phyloP scores from a whole-genome alignment of 2,329 filamentous ascomycete genomes.

The Penicillium nordicum region DNA sequence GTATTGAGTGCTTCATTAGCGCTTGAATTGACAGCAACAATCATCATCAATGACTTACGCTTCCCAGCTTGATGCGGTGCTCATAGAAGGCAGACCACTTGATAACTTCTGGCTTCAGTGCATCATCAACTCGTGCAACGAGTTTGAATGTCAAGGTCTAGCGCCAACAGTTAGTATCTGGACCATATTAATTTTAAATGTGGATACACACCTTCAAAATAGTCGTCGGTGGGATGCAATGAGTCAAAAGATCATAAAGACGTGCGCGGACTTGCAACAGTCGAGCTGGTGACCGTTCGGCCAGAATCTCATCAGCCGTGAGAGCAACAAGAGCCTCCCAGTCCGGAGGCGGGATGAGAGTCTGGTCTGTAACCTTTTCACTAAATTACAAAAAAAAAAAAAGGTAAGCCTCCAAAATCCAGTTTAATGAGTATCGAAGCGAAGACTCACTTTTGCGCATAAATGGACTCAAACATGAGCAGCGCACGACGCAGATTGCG shows the following conservation, averaged over 20 bases:
- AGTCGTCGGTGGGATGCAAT: constrained; percentile 93
- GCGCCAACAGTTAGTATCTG: background rate
- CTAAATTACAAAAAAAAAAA: constrained; percentile 46
- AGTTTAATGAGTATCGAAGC: background rate
- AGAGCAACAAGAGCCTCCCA: constrained; percentile 91
- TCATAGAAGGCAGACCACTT: constrained; percentile 98
- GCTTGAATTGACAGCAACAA: background rate
- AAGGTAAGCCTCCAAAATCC: constrained; percentile 8
- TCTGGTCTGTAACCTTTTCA: constrained; percentile 83
- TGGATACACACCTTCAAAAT: constrained; percentile 66
- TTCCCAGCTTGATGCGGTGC: constrained; percentile 85
- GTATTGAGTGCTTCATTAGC: constrained; percentile 9
- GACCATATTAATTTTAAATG: background rate
- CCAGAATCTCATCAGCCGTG: constrained; percentile 89
- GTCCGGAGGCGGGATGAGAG: constrained; percentile 87
- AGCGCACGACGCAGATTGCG: constrained; percentile 85
- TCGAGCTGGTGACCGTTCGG: constrained; percentile 83
- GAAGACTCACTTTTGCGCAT: constrained; percentile 82
- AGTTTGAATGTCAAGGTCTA: constrained; percentile 88
- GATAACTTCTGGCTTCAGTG: constrained; percentile 84
- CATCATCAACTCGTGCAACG: constrained; percentile 80
- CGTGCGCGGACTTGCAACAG: constrained; percentile 87
- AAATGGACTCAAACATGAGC: constrained; percentile 94
- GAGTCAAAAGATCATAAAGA: constrained; percentile 93
- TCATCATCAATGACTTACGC: constrained; percentile 37